These are phyloP conservation scores for Citrullus colocynthis DNA, from an alignment of 306 rosid species.

Conservation along the genomic window DNA sequence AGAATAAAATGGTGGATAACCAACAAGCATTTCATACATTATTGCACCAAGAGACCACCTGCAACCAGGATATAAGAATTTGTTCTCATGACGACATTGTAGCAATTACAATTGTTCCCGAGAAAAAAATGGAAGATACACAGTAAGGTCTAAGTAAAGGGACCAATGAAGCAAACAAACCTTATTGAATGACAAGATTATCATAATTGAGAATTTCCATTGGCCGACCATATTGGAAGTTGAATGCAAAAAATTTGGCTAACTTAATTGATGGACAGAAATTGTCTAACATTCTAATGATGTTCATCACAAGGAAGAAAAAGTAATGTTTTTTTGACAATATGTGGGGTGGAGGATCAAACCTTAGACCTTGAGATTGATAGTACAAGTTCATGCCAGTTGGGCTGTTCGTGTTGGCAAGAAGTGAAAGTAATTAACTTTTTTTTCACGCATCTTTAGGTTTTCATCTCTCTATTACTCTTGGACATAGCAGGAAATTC, in stretches of 20 bases:
- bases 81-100: background rate
- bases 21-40: conserved; percentile 93
- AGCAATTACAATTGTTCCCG: background rate
- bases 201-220: background rate
- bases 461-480: background rate
- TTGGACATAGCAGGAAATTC: background rate
- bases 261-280: background rate
- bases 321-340: too few relatives aligned
- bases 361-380: too few relatives aligned
- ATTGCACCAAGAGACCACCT: conserved; percentile 99
- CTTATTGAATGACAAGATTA: background rate
- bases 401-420: too few relatives aligned
- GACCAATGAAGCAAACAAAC: background rate
- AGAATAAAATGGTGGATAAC: conserved; percentile 89
- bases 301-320: background rate
- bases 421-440: background rate
- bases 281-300: background rate
- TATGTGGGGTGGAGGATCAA: too few relatives aligned
- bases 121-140: background rate
- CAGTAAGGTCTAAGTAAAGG: background rate
- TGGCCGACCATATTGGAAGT: background rate
- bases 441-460: background rate
- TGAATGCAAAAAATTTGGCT: background rate
- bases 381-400: too few relatives aligned
- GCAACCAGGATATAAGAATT: conserved; percentile 21